A percentile compares a stretch with the other conserved stretches of the same genome.
Evolutionary conservation across 169 alveolate genomes (phyloP).

Genomic region (Plasmodium malariae): DNA sequence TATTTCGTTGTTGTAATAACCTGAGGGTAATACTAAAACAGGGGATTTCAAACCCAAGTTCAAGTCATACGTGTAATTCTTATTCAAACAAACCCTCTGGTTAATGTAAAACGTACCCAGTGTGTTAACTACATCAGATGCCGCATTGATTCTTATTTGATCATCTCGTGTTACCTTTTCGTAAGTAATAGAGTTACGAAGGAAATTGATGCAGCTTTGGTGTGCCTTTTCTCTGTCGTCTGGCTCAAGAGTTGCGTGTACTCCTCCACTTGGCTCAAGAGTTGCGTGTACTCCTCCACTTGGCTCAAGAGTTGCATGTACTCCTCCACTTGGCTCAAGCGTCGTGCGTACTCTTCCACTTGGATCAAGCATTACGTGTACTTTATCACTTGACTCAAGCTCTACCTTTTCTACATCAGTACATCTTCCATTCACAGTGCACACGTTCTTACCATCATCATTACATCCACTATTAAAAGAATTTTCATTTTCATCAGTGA

Average conservation of each 20-base stretch:
- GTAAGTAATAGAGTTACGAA: conserved; percentile 10
- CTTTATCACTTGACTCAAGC: too few species aligned
- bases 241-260: too few species aligned
- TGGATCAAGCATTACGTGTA: neutral
- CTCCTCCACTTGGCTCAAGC: neutral
- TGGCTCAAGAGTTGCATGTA: neutral
- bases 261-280: neutral
- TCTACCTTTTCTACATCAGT: too few species aligned
- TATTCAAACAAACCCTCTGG: conserved; percentile 12
- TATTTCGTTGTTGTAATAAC: conserved; percentile 54
- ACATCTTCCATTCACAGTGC: too few species aligned
- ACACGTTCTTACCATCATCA: too few species aligned
- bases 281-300: neutral
- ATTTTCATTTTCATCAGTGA: too few species aligned
- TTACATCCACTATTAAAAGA: too few species aligned
- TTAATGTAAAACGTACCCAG: conserved; percentile 53
- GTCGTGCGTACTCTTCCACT: neutral
- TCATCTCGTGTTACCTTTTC: conserved; percentile 29
- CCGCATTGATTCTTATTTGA: conserved; percentile 7
- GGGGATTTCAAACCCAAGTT: conserved; percentile 23
- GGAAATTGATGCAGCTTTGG: neutral
- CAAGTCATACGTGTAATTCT: conserved; percentile 45
- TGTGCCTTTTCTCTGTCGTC: neutral
- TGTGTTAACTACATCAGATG: conserved; percentile 46
- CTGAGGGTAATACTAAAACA: conserved; percentile 56